Evolutionary conservation across 2,329 filamentous ascomycete genomes (phyloP).

Genomic region (Scorias spongiosa): DNA sequence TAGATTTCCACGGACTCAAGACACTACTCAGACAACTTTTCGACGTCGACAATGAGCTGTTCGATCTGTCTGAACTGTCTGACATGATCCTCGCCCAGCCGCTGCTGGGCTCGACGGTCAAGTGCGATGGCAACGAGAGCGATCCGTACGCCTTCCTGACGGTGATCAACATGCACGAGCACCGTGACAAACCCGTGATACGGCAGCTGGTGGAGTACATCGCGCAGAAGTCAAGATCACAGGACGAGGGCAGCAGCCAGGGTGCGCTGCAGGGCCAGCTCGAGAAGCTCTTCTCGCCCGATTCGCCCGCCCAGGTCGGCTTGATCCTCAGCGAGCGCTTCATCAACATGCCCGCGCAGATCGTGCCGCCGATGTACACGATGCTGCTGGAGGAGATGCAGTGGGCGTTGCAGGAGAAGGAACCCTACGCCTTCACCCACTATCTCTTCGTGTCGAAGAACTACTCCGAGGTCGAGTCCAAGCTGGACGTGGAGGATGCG

Average conservation of each 20-base stretch:
- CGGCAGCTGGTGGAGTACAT: constrained; percentile 60
- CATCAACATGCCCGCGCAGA: constrained; percentile 92
- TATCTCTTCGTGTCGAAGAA: constrained; percentile 84
- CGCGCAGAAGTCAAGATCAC: constrained; percentile 33
- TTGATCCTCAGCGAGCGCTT: constrained; percentile 82
- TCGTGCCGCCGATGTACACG: constrained; percentile 82
- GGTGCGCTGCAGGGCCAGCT: constrained; percentile 18
- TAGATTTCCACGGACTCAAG: constrained; percentile 94
- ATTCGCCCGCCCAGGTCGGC: constrained; percentile 45
- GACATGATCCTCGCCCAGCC: constrained; percentile 80
- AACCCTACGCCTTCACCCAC: constrained; percentile 85
- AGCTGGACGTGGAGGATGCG: constrained; percentile 52
- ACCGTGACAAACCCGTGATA: constrained; percentile 57
- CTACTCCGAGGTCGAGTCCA: constrained; percentile 78
- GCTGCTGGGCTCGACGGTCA: constrained; percentile 82
- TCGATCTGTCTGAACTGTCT: constrained; percentile 74
- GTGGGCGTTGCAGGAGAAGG: constrained; percentile 74
- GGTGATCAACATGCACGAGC: constrained; percentile 66
- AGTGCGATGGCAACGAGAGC: constrained; percentile 85
- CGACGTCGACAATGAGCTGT: constrained; percentile 70
- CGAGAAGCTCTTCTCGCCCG: constrained; percentile 20
- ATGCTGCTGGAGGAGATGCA: constrained; percentile 88
- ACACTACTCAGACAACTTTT: constrained; percentile 80
- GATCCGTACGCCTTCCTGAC: constrained; percentile 91
- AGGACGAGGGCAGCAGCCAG: constrained; percentile 1